These are phyloP conservation scores for Lasiodiplodia citricola DNA, from an alignment of 2,329 filamentous ascomycete genomes.

Conservation along the genomic window DNA sequence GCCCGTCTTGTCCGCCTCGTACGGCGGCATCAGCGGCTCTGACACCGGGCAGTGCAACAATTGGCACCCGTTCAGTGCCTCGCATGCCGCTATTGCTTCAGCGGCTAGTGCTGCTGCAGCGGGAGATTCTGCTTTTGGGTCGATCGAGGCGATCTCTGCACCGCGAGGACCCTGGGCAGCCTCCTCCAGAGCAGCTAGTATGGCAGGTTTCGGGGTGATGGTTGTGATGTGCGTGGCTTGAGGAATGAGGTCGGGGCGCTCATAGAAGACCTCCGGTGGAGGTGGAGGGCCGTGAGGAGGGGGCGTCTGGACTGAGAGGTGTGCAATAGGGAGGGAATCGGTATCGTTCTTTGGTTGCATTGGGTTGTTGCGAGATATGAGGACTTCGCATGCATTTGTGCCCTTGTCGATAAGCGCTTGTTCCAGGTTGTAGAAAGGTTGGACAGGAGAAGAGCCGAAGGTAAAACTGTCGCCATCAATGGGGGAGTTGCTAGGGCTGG, in stretches of 20 bases:
- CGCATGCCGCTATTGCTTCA: constrained; percentile 63
- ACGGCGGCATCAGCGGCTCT: constrained; percentile 31
- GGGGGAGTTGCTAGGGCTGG: constrained; percentile 27
- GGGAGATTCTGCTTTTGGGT: constrained; percentile 68
- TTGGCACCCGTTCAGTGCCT: constrained; percentile 71
- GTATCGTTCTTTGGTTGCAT: constrained; percentile 38
- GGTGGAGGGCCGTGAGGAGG: constrained; percentile 34
- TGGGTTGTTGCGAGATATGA: constrained; percentile 47
- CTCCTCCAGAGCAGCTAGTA: constrained; percentile 52
- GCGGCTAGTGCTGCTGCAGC: constrained; percentile 67
- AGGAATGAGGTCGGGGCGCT: constrained; percentile 1
- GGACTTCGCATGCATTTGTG: constrained; percentile 32
- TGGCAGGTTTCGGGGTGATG: constrained; percentile 55
- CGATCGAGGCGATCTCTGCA: constrained; percentile 65
- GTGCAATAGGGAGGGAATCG: constrained; percentile 44
- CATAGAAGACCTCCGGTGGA: not conserved
- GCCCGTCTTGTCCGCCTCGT: constrained; percentile 39
- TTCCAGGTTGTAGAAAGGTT: constrained; percentile 70
- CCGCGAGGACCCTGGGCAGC: constrained; percentile 53
- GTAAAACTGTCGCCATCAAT: constrained; percentile 51
- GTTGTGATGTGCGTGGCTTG: constrained; percentile 37
- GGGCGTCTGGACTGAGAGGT: constrained; percentile 45
- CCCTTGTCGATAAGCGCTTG: constrained; percentile 37
- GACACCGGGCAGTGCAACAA: constrained; percentile 66
- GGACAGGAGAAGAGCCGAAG: constrained; percentile 70